These are phyloP conservation scores for Neurospora sublineolata DNA, from an alignment of 495 filamentous ascomycete species.

Conservation along the genomic window DNA sequence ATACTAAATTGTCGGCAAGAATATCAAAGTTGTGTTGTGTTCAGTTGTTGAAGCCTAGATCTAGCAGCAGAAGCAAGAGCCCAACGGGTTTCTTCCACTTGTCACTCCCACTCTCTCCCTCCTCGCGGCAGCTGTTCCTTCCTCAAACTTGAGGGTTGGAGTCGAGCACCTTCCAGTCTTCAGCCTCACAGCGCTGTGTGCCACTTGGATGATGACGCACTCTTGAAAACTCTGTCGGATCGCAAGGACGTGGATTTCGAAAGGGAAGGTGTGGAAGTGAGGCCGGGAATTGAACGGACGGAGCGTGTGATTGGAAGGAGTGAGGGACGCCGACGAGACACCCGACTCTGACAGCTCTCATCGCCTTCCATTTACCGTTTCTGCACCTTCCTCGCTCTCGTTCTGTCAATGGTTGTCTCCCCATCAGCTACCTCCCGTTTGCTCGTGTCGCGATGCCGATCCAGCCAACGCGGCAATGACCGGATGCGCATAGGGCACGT, in stretches of 20 bases:
- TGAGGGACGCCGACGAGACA: not conserved
- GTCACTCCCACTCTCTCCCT: not conserved
- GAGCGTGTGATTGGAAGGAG: not conserved
- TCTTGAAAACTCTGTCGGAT: not conserved
- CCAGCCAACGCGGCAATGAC: not conserved
- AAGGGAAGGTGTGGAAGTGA: not conserved
- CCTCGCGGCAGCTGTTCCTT: not conserved
- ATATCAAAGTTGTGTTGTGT: too few species aligned
- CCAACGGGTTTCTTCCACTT: not conserved
- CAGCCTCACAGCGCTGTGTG: not conserved
- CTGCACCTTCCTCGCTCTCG: too few species aligned
- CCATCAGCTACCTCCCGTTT: not conserved
- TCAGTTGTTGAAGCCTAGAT: too few species aligned
- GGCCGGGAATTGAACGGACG: not conserved
- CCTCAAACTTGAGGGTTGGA: not conserved
- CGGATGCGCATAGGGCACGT: not conserved
- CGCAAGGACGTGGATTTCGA: not conserved
- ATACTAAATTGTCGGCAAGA: too few species aligned
- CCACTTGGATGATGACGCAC: not conserved
- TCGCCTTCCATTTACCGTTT: not conserved
- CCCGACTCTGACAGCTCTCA: not conserved
- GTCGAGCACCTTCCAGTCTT: not conserved
- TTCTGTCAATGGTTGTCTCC: too few species aligned
- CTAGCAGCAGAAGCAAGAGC: not conserved
- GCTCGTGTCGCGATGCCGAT: not conserved